Percentiles rank a stretch among this genome's conserved stretches.
phyloP scores from a whole-genome alignment of 2,329 filamentous ascomycete genomes.

The Pseudogymnoascus sp. region DNA sequence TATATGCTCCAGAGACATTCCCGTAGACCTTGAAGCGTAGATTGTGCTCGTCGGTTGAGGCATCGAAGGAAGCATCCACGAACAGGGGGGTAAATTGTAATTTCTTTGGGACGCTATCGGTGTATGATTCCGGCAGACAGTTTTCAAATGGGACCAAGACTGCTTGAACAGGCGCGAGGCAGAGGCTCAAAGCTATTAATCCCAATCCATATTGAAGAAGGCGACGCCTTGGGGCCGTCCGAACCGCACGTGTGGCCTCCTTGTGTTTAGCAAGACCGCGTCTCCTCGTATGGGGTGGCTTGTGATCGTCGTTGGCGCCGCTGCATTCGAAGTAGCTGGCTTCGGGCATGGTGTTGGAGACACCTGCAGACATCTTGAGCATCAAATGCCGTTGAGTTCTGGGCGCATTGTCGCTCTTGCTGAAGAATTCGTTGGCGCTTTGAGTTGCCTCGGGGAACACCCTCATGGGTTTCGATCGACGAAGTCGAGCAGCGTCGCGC shows the following conservation, averaged over 20 bases:
- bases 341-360: background rate
- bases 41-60: constrained; percentile 48
- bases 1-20: constrained; percentile 73
- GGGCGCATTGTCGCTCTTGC: background rate
- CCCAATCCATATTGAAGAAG: constrained; percentile 1
- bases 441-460: background rate
- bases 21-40: constrained; percentile 78
- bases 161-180: constrained; percentile 41
- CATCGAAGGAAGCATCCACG: constrained; percentile 67
- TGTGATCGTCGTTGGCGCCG: background rate
- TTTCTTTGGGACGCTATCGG: constrained; percentile 46
- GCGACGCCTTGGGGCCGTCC: background rate
- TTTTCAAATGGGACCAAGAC: constrained; percentile 75
- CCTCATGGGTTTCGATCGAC: constrained; percentile 5
- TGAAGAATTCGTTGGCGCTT: background rate
- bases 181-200: constrained; percentile 20
- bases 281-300: background rate
- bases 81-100: constrained; percentile 75
- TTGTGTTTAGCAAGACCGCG: background rate
- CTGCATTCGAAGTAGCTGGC: background rate
- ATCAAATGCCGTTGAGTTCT: background rate
- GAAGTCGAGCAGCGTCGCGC: constrained; percentile 3
- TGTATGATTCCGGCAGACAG: constrained; percentile 60
- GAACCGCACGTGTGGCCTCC: background rate
- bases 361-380: background rate